These are phyloP conservation scores for Solanum chacoense DNA, from an alignment of 305 asterid genomes.

Conservation along the genomic window DNA sequence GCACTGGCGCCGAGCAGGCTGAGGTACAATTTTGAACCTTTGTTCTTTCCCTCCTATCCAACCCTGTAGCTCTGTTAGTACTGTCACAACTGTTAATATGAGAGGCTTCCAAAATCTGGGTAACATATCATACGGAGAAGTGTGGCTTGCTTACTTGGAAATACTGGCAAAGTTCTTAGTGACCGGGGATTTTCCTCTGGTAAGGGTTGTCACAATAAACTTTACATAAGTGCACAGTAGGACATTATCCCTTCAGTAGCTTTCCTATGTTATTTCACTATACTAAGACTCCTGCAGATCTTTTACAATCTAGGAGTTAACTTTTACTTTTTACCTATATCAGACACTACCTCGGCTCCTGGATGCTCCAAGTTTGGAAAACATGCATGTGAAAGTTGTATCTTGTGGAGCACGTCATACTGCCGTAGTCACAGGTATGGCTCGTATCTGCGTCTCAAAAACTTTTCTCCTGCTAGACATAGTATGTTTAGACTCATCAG, in stretches of 20 bases:
- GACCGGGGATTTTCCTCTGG: not conserved
- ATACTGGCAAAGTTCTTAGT: not conserved
- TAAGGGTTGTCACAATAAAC: not conserved
- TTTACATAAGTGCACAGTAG: not conserved
- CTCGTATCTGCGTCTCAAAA: not conserved
- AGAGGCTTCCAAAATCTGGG: not conserved
- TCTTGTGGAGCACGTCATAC: conserved; percentile 98
- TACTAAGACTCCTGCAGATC: not conserved
- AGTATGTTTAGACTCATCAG: not conserved
- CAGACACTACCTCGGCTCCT: conserved; percentile 89
- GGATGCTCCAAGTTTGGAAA: conserved; percentile 77
- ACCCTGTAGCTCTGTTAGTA: not conserved
- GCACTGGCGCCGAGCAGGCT: conserved; percentile 84
- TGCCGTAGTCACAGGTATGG: conserved; percentile 66
- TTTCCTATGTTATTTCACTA: not conserved
- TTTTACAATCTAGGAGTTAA: not conserved
- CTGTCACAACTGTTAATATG: not conserved
- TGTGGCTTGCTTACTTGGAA: not conserved
- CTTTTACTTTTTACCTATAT: conserved; percentile 1
- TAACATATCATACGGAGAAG: not conserved
- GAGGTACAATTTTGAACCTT: conserved; percentile 40
- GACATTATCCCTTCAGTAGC: not conserved
- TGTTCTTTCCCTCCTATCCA: not conserved
- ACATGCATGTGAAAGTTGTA: conserved; percentile 54
- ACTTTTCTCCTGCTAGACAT: not conserved